These are phyloP conservation scores for Lachnellula arida DNA, from an alignment of 2,329 filamentous ascomycete species.

Conservation along the genomic window DNA sequence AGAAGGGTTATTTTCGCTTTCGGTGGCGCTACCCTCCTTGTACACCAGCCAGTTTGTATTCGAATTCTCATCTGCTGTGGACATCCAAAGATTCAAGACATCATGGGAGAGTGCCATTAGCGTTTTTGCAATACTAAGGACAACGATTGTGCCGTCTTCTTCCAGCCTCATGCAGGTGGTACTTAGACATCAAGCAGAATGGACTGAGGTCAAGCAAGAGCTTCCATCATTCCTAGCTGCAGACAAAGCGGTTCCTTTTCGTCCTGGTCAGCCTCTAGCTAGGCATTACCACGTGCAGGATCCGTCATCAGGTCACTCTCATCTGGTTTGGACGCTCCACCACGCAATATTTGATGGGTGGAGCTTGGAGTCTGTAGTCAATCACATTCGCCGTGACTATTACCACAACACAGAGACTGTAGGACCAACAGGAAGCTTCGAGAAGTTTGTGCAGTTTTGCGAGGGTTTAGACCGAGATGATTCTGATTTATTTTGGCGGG, in stretches of 20 bases:
- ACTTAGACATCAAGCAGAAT: neutral
- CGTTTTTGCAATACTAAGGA: neutral
- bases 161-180: neutral
- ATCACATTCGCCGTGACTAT: neutral
- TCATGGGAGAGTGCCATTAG: slow-evolving; percentile 4
- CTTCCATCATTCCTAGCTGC: neutral
- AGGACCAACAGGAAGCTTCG: neutral
- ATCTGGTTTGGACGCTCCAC: neutral
- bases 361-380: neutral
- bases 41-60: slow-evolving; percentile 30
- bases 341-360: slow-evolving; percentile 3
- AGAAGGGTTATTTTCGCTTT: slow-evolving; percentile 34
- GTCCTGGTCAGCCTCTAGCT: no score
- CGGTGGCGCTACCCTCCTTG: slow-evolving; percentile 25
- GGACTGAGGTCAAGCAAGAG: neutral
- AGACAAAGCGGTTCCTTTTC: no score
- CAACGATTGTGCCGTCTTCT: neutral
- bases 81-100: neutral
- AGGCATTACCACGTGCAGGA: neutral
- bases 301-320: neutral
- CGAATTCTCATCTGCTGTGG: neutral
- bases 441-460: neutral
- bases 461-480: neutral
- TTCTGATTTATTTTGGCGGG: neutral
- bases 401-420: neutral